Evolutionary conservation across 2,329 filamentous ascomycete species (phyloP).

Genomic region (Monilinia fructigena): DNA sequence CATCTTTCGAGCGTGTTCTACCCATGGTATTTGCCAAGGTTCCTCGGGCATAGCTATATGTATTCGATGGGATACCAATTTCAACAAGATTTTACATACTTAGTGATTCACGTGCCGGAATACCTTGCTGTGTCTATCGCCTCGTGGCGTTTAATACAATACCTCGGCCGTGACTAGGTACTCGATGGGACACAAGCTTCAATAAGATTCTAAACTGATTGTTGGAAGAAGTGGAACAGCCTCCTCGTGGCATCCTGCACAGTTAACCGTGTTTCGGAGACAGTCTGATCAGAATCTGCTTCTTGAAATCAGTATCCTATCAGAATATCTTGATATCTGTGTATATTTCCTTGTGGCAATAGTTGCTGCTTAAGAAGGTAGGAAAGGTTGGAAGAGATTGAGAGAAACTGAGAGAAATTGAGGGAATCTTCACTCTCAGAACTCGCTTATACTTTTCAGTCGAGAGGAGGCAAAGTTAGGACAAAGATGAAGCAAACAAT

Average conservation of each 20-base stretch:
- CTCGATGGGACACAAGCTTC: background rate
- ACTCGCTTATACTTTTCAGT: background rate
- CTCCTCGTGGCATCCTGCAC: background rate
- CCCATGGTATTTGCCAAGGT: background rate
- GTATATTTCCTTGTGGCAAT: background rate
- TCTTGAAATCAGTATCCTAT: too few species aligned
- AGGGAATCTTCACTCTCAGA: background rate
- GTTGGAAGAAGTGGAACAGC: too few species aligned
- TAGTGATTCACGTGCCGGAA: background rate
- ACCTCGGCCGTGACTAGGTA: background rate
- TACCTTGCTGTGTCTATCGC: background rate
- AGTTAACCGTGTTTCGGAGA: background rate
- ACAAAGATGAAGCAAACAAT: background rate
- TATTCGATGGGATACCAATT: background rate
- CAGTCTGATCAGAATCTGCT: too few species aligned
- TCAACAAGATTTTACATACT: background rate
- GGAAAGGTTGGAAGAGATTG: background rate
- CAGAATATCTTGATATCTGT: background rate
- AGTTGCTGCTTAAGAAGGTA: background rate
- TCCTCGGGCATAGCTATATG: background rate
- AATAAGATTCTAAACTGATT: background rate
- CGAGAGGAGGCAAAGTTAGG: background rate
- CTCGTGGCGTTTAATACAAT: background rate
- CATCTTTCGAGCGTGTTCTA: background rate
- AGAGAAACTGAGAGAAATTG: background rate